Evolutionary conservation across 2,329 filamentous ascomycete genomes (phyloP).

Genomic region (Aspergillus hiratsukae): DNA sequence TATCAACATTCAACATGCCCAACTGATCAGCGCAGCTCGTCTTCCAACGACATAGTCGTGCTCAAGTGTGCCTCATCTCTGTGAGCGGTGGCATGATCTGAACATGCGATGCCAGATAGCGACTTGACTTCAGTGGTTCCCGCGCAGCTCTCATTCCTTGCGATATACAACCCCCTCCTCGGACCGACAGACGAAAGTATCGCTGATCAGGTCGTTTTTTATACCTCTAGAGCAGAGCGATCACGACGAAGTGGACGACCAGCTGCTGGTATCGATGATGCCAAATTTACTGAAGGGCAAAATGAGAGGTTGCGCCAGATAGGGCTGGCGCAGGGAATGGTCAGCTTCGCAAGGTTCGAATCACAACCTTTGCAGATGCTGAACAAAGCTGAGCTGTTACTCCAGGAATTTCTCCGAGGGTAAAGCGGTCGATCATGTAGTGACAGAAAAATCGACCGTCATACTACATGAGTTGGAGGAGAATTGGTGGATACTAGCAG

Average conservation of each 20-base stretch:
- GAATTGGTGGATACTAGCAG: constrained; percentile 93
- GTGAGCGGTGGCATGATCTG: constrained; percentile 10
- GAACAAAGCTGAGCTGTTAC: constrained; percentile 13
- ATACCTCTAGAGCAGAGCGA: constrained; percentile 56
- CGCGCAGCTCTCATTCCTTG: constrained; percentile 81
- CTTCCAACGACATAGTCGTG: constrained; percentile 2
- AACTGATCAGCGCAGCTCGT: constrained; percentile 7
- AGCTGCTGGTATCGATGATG: constrained; percentile 20
- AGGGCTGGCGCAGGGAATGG: constrained; percentile 93
- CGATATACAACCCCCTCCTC: constrained; percentile 90
- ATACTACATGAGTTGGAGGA: constrained; percentile 81
- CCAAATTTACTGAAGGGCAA: constrained; percentile 56
- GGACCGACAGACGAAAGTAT: constrained; percentile 68
- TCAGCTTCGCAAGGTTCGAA: constrained; percentile 71
- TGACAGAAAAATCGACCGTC: constrained; percentile 84
- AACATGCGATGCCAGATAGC: constrained; percentile 38
- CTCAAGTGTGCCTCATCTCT: constrained; percentile 8
- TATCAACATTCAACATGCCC: constrained; percentile 18
- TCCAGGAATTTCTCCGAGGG: constrained; percentile 73
- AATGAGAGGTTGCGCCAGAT: constrained; percentile 90
- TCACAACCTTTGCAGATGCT: constrained; percentile 8
- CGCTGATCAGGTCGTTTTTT: constrained; percentile 86
- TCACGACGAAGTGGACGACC: constrained; percentile 19
- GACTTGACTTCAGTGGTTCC: constrained; percentile 53
- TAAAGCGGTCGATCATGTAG: constrained; percentile 73